Conservation (phyloP, 768 basidiomycete genomes). For the Tephrocybe sp. region DNA sequence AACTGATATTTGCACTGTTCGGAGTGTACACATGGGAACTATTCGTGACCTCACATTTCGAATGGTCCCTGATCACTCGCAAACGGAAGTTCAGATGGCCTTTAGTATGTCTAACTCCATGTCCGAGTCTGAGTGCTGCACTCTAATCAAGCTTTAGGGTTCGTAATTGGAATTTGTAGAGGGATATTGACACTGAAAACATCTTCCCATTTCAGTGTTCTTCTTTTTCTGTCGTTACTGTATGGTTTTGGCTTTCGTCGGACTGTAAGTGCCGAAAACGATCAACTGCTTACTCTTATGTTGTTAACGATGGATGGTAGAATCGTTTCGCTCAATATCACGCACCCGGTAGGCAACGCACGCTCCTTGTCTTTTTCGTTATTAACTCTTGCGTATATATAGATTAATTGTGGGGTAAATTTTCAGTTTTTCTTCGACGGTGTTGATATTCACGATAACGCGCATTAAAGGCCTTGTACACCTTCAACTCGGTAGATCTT, state of each 20-base stretch:
- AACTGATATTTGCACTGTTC: slow-evolving; percentile 59
- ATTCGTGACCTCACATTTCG: slow-evolving; percentile 59
- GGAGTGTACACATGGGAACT: slow-evolving; percentile 72
- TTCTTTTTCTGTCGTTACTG: slow-evolving; percentile 73
- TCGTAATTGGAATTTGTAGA: slow-evolving; percentile 3
- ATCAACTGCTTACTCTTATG: background rate
- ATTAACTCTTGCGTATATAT: slow-evolving; percentile 10
- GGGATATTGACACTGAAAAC: slow-evolving; percentile 1
- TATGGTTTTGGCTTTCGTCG: slow-evolving; percentile 62
- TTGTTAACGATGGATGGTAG: slow-evolving; percentile 28
- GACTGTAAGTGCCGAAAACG: slow-evolving; percentile 43
- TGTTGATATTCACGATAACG: background rate
- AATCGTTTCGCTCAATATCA: slow-evolving; percentile 55
- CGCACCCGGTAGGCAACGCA: slow-evolving; percentile 34
- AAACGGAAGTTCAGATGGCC: slow-evolving; percentile 66
- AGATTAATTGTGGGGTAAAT: slow-evolving; percentile 64
- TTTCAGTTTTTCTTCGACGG: background rate
- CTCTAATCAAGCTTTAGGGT: slow-evolving; percentile 17
- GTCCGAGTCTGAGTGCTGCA: background rate
- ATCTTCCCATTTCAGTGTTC: slow-evolving; percentile 41
- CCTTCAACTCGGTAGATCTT: slow-evolving; percentile 59
- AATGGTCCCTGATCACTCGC: slow-evolving; percentile 60
- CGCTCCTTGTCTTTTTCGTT: slow-evolving; percentile 1
- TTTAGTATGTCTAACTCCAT: slow-evolving; percentile 43
- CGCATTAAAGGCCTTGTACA: slow-evolving; percentile 51